Base-by-base conservation (phyloP, 176 grass and related monocot genomes). In the Dactylis glomerata region DNA sequence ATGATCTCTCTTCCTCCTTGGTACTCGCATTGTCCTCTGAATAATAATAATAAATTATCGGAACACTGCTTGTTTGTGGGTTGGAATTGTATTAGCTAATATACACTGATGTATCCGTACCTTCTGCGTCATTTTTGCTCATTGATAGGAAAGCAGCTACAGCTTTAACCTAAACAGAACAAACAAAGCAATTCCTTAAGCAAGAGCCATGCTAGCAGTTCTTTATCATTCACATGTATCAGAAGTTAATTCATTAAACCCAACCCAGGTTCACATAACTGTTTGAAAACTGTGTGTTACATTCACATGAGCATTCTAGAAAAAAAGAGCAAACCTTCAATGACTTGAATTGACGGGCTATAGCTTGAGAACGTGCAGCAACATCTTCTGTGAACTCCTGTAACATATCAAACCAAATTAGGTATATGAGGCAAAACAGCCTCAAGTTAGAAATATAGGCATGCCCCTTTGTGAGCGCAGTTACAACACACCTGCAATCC, bases 311-410 rank as follows among this genome's bases (percentile, higher is more conserved):
- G 22, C 13, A 54, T 79, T 36, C 3, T 19, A 55, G n/a, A 41
- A 33, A 7, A 7, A 84, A 65, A 57, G n/a, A n/a, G 73, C 68
- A 61, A 50, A 87, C 26, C 91, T 88, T 99, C 77, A 99, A 50
- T 76, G 78, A 89, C 56, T 92, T 91, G 36, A 93, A 69, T 59
- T 87, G 89, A 56, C 33, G 82, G 34, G 41, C 57, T 54, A 96
- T 74, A 58, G 84, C 75, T 83, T 89, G 89, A 94, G 83, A 92
- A 77, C 85, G 46, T 73, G 83, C 75, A 77, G 78, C 61, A 85
- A 94, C 73, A 78, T 92, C 91, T 89, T 99, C 93, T 74, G 65
- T 85, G 38, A 99, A 92, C 77, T 99, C 93, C 96, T 99, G 78
- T 78, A 66, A 65, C 6, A 73, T 52, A 88, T 84, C 41, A 77